phyloP scores from a whole-genome alignment of 1,284 basidiomycete genomes.

The Tremellales sp. region DNA sequence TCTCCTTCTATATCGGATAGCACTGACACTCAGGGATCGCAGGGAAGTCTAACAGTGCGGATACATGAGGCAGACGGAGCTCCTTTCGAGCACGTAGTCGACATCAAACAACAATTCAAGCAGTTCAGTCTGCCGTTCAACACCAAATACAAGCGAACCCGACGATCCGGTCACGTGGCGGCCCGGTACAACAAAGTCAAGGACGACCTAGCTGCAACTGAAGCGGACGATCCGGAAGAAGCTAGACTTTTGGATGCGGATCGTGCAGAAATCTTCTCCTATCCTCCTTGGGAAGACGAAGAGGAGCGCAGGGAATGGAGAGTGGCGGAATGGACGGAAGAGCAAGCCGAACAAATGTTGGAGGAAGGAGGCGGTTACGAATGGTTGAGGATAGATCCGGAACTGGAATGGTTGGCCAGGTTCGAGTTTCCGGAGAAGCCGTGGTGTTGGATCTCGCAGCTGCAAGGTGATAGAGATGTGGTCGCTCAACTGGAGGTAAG shows the following conservation, averaged over 20 bases:
- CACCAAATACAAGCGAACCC: constrained; percentile 98
- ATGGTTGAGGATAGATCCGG: constrained; percentile 98
- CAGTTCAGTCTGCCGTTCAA: constrained; percentile 97
- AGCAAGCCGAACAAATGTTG: constrained; percentile 88
- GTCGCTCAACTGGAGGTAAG: constrained; percentile 91
- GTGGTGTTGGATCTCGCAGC: constrained; percentile 98
- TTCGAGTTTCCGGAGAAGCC: constrained; percentile 93
- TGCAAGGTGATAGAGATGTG: constrained; percentile 96
- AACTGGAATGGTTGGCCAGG: constrained; percentile 95
- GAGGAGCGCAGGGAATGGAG: constrained; percentile 92
- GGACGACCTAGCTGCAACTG: constrained; percentile 82
- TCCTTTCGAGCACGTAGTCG: constrained; percentile 96
- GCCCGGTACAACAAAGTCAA: constrained; percentile 76
- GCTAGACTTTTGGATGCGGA: constrained; percentile 77
- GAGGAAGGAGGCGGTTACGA: constrained; percentile 83
- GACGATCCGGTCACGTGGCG: constrained; percentile 66
- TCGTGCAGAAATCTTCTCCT: constrained; percentile 71
- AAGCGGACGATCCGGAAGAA: constrained; percentile 83
- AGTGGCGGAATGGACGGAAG: constrained; percentile 96
- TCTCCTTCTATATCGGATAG: no score
- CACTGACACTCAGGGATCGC: constrained; percentile 17
- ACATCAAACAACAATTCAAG: constrained; percentile 81
- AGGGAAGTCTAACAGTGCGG: constrained; percentile 96
- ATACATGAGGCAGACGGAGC: constrained; percentile 99
- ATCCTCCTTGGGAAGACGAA: constrained; percentile 85